Evolutionary conservation across 768 basidiomycete species (phyloP), one percentile per base, ranked within the genome.

Genomic region (Panellus pusillus): DNA sequence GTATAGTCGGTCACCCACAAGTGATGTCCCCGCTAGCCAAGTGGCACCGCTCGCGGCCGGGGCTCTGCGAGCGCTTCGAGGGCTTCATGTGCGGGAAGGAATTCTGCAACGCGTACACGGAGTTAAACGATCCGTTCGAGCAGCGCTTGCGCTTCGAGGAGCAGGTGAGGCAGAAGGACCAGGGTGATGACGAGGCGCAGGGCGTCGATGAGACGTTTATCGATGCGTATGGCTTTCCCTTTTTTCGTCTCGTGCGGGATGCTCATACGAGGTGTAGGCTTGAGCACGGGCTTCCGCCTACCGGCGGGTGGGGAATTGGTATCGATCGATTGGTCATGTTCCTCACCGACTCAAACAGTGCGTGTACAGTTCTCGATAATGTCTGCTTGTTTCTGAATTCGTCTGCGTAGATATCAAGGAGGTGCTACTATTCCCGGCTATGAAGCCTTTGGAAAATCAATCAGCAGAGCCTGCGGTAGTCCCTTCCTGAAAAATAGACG

Each of bases 11-110:
- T 28, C 97, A 98, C 73, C 97, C 97, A 14, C 95, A 98, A 76
- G 93, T 98, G 61, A 99, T 99, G 97, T 98, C 96, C 0, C 97
- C 97, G 3, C 86, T 99, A 32, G 97, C 97, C 70, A 99, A 99
- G 77, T 92, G 90, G 83, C 95, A 98, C 71, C 91, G 97, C 59
- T 91, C 91, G n/a, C 85, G 92, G 38, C 92, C 94, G 0, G 97
- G 97, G 36, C 80, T 99, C 20, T 98, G 97, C 72, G 97, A 99
- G 71, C 93, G 97, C 15, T 99, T 99, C 75, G 97, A 99, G 70
- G 93, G 85, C 9, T 99, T 99, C 82, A 82, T 99, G 81, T 96
- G 93, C 48, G 93, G 93, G 54, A 95, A 97, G 79, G 96, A 98
- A 73, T 86, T 98, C 72, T 95, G 93, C 79, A 98, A 99, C 65